Evolutionary conservation across 2,329 filamentous ascomycete species (phyloP), one percentile per base, ranked within the genome.

Genomic region (Ophiostoma sp.): DNA sequence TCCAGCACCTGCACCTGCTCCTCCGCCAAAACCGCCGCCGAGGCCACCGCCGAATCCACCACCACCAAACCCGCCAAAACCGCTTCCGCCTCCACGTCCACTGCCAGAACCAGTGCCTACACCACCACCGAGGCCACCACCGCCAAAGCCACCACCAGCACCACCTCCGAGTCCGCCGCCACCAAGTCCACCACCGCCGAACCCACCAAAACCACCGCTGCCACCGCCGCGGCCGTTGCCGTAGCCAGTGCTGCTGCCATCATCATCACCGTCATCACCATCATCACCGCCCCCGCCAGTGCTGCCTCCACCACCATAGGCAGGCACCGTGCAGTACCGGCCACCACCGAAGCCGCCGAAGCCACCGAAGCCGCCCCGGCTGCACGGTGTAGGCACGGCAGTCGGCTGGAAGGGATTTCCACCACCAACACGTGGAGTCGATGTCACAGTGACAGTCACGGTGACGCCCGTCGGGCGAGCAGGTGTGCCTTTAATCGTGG

Each of bases 391-490:
- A 0, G 52, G 52, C 45, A 48, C 36, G 15, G 70, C n/a, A 22
- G 71, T 71, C 3, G 71, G 71, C 52, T 31, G 71, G 22, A 63
- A n/a, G n/a, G n/a, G 45, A 15, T 28, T 12, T 3, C 55, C 42
- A 19, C 61, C 45, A 5, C 45, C 22, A 12, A 33, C 33, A 15
- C 68, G 42, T 15, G 70, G 72, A 5, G n/a, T 19, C 17, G 33
- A 39, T 1, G 72, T 73, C 12, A 74, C 72, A 1, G 72, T 75
- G 3, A 74, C 72, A 3, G 74, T 75, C 11, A 75, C 70, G 1
- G 72, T 71, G 25, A 74, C 31, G 15, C 36, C 69, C 28, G 63
- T 55, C 1, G 70, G 28, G 22, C 52, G 39, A 4, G n/a, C 11
- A 19, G 57, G 57, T 6, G 70, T 73, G 39, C 57, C 48, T 36